phyloP scores from a whole-genome alignment of 768 basidiomycete species.

The Pulveroboletus sp. region DNA sequence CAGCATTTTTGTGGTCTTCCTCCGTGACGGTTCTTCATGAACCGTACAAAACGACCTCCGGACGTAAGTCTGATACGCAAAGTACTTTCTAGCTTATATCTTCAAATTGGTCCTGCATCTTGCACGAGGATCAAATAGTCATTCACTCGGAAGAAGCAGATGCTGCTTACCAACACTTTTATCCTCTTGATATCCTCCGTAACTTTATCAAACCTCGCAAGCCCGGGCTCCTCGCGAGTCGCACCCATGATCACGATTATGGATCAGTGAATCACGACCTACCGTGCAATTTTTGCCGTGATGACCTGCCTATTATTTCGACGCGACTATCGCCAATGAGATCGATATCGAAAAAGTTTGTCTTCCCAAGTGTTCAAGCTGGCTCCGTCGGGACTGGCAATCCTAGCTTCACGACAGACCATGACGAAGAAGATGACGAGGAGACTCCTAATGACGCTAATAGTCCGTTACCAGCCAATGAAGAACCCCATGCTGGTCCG shows the following conservation, averaged over 20 bases:
- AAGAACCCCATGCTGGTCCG: conserved; percentile 2
- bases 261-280: conserved; percentile 2
- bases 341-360: conserved; percentile 49
- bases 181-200: conserved; percentile 43
- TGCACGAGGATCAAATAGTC: conserved; percentile 61
- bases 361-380: conserved; percentile 37
- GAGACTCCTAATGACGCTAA: neutral
- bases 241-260: conserved; percentile 3
- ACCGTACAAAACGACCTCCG: neutral
- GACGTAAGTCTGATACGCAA: conserved; percentile 2
- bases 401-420: neutral
- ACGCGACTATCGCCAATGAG: conserved; percentile 40
- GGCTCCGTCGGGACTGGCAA: neutral
- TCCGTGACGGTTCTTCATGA: neutral
- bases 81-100: conserved; percentile 45
- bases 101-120: conserved; percentile 75
- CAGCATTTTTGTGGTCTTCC: neutral
- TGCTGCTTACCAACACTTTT: conserved; percentile 64
- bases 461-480: neutral
- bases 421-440: neutral
- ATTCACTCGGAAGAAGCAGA: conserved; percentile 71
- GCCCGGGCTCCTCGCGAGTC: conserved; percentile 14
- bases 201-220: conserved; percentile 25
- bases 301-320: conserved; percentile 39
- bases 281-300: conserved; percentile 10